Evolutionary conservation across 108 stramenopile genomes (phyloP).

Genomic region (Stephanodiscus minutulus): DNA sequence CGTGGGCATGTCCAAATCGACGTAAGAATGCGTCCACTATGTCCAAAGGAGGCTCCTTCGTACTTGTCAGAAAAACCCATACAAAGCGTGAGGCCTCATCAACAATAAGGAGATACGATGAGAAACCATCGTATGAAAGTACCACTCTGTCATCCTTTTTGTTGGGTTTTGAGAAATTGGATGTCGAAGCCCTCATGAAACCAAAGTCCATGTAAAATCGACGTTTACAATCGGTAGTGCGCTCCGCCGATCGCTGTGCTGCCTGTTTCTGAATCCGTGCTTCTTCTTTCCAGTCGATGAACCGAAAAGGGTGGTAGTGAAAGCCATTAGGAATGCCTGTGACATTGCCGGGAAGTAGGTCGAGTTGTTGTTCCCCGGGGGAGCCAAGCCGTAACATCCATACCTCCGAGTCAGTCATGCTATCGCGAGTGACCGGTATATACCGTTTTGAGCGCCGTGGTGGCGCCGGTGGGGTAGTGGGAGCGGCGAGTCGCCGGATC

Average conservation of each 20-base stretch:
- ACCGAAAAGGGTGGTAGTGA: too few relatives aligned
- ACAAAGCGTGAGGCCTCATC: not conserved
- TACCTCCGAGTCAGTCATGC: too few relatives aligned
- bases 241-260: too few relatives aligned
- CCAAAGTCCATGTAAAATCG: slow-evolving; percentile 13
- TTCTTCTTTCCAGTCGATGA: not conserved
- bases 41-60: slow-evolving; percentile 10
- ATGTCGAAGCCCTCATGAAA: not conserved
- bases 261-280: not conserved
- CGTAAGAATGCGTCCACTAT: not conserved
- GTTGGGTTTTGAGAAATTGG: not conserved
- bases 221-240: not conserved
- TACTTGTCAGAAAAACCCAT: slow-evolving; percentile 12
- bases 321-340: too few relatives aligned
- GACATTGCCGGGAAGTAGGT: too few relatives aligned
- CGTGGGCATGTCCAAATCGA: not conserved
- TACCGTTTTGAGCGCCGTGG: too few relatives aligned
- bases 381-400: too few relatives aligned
- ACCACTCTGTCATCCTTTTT: slow-evolving; percentile 1
- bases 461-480: too few relatives aligned
- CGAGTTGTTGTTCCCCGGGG: too few relatives aligned
- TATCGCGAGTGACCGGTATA: too few relatives aligned
- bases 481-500: too few relatives aligned
- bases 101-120: slow-evolving; percentile 2
- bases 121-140: slow-evolving; percentile 10